Conservation (phyloP, 1,284 basidiomycete genomes). For the Ceratobasidium theobromae region DNA sequence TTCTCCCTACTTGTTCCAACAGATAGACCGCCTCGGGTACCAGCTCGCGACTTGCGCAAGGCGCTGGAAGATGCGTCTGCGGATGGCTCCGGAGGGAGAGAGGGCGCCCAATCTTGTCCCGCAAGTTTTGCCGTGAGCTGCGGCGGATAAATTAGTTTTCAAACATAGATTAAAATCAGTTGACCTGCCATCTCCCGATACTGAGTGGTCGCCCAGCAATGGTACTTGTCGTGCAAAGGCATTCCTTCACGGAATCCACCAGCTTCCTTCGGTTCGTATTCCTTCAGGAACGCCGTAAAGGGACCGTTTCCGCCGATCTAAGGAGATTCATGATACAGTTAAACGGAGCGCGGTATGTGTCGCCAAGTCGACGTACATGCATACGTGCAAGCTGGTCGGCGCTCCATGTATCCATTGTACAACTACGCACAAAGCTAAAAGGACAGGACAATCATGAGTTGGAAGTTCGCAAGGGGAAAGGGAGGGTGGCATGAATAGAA, state of each 20-base stretch:
- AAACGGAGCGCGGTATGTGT: conserved; percentile 33
- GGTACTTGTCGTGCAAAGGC: conserved; percentile 78
- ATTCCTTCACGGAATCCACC: conserved; percentile 74
- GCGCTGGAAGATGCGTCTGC: conserved; percentile 29
- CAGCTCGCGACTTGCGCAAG: conserved; percentile 65
- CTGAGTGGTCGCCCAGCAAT: conserved; percentile 88
- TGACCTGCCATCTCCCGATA: conserved; percentile 83
- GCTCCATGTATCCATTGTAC: conserved; percentile 96
- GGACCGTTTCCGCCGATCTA: conserved; percentile 83
- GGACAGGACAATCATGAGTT: conserved; percentile 33
- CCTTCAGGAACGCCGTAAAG: conserved; percentile 75
- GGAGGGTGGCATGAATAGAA: conserved; percentile 12
- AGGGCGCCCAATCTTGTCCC: conserved; percentile 70
- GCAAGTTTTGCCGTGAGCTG: conserved; percentile 71
- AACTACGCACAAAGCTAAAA: conserved; percentile 83
- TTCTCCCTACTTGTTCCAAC: conserved; percentile 53
- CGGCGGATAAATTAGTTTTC: conserved; percentile 27
- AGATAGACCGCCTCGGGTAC: conserved; percentile 41
- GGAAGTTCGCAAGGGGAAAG: conserved; percentile 1
- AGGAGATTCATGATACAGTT: neutral
- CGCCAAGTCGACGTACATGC: conserved; percentile 58
- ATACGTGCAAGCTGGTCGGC: conserved; percentile 87
- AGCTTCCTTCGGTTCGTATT: conserved; percentile 67
- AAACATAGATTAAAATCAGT: conserved; percentile 18
- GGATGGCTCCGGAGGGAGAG: conserved; percentile 53